Evolutionary conservation across 495 filamentous ascomycete species (phyloP).

Genomic region (Penicillium cinerascens): DNA sequence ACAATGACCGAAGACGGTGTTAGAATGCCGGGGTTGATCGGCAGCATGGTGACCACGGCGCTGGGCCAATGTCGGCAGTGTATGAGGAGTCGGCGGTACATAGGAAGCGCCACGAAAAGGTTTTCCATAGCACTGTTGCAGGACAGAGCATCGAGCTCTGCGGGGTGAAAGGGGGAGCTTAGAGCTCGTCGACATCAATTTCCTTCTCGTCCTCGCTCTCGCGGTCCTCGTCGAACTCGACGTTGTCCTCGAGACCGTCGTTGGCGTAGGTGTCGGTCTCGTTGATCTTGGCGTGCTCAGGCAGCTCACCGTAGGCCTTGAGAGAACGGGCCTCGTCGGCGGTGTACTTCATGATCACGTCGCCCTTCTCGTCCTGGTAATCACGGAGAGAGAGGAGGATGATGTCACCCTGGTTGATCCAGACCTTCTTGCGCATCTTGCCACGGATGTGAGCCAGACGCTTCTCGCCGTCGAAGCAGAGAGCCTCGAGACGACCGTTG

Average conservation of each 20-base stretch:
- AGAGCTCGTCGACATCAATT: constrained; percentile 59
- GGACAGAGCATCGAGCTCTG: constrained; percentile 33
- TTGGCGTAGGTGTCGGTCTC: constrained; percentile 91
- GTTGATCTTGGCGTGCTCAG: constrained; percentile 98
- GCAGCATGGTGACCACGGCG: constrained; percentile 15
- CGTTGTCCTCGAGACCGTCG: constrained; percentile 56
- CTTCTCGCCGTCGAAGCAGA: constrained; percentile 91
- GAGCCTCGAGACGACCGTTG: constrained; percentile 92
- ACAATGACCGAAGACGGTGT: constrained; percentile 6
- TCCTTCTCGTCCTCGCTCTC: constrained; percentile 57
- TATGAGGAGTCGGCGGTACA: constrained; percentile 24
- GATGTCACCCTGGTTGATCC: constrained; percentile 99
- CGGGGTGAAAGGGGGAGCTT: constrained; percentile 27
- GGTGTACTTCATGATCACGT: constrained; percentile 98
- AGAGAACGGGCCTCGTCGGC: constrained; percentile 93
- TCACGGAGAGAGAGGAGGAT: constrained; percentile 95
- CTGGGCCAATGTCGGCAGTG: constrained; percentile 20
- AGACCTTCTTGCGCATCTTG: constrained; percentile 97
- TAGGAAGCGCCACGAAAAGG: constrained; percentile 24
- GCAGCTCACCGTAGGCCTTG: constrained; percentile 95
- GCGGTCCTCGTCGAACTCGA: constrained; percentile 59
- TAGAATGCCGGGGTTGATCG: constrained; percentile 9
- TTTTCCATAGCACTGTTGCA: constrained; percentile 36
- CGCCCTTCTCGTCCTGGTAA: constrained; percentile 98
- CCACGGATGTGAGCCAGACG: constrained; percentile 58